phyloP scores from a whole-genome alignment of 805 yeast species.

The Kuraishia borneana region DNA sequence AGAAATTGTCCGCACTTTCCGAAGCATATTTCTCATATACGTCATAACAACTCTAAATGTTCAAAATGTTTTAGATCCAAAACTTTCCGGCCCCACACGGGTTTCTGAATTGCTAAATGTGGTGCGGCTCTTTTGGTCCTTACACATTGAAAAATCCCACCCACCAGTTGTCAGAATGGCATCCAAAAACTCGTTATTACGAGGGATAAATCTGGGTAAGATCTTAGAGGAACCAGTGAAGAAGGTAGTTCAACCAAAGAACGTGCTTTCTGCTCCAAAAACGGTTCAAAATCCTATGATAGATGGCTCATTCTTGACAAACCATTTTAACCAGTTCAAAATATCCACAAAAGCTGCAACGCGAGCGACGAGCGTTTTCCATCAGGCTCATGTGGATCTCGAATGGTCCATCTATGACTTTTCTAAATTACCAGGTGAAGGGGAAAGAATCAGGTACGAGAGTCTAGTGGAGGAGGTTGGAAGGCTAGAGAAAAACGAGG shows the following conservation, averaged over 20 bases:
- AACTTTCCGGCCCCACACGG: too few relatives aligned
- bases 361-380: slow-evolving; percentile 29
- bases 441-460: slow-evolving; percentile 14
- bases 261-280: not conserved
- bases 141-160: too few relatives aligned
- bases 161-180: too few relatives aligned
- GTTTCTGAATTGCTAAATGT: too few relatives aligned
- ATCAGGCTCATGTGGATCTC: slow-evolving; percentile 29
- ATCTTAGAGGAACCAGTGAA: not conserved
- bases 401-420: slow-evolving; percentile 54
- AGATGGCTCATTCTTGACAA: slow-evolving; percentile 1
- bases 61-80: too few relatives aligned
- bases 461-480: slow-evolving; percentile 7
- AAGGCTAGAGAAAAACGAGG: slow-evolving; percentile 7
- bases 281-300: not conserved
- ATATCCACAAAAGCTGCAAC: slow-evolving; percentile 13
- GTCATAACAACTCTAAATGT: too few relatives aligned
- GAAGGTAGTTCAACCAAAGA: not conserved
- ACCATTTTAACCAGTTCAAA: not conserved
- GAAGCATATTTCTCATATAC: too few relatives aligned
- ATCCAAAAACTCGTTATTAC: too few relatives aligned
- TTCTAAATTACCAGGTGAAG: slow-evolving; percentile 47
- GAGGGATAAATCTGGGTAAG: not conserved
- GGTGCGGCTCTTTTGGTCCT: too few relatives aligned
- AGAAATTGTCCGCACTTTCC: too few relatives aligned